Conservation (phyloP, 2,329 filamentous ascomycete species). For the Colletotrichum sp. region DNA sequence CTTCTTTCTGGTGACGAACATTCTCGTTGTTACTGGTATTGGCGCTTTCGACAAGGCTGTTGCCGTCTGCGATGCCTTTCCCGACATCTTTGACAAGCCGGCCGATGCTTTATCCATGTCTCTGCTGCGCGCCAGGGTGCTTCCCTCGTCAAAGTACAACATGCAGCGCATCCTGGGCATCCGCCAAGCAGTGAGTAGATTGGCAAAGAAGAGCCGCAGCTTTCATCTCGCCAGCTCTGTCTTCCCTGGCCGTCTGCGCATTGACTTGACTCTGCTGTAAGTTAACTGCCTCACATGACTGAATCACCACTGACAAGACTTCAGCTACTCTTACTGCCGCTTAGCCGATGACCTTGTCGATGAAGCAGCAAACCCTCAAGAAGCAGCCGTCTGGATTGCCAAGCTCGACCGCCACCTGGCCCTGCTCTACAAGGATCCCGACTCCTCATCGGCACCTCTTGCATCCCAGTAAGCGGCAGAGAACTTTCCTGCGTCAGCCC, state of each 20-base stretch:
- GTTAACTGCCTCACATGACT: conserved; percentile 20
- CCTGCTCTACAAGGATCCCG: conserved; percentile 47
- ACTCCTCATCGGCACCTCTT: conserved; percentile 12
- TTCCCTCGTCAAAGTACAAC: conserved; percentile 56
- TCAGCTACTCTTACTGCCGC: conserved; percentile 73
- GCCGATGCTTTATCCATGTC: conserved; percentile 48
- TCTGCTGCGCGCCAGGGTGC: conserved; percentile 56
- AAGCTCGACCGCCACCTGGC: conserved; percentile 64
- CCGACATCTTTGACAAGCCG: conserved; percentile 56
- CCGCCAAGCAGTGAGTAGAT: conserved; percentile 59
- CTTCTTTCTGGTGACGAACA: conserved; percentile 76
- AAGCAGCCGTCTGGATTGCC: conserved; percentile 62
- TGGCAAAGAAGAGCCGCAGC: conserved; percentile 71
- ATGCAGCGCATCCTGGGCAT: conserved; percentile 62
- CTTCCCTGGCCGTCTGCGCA: conserved; percentile 70
- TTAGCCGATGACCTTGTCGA: conserved; percentile 78
- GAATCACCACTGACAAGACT: conserved; percentile 3
- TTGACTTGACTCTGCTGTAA: conserved; percentile 69
- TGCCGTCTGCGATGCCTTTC: conserved; percentile 69
- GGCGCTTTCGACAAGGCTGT: conserved; percentile 73
- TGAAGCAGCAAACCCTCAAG: conserved; percentile 56
- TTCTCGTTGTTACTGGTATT: conserved; percentile 71
- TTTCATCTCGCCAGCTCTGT: conserved; percentile 76
- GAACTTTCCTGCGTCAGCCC: conserved; percentile 57
- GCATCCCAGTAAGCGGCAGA: conserved; percentile 40